phyloP scores from a whole-genome alignment of 2,329 filamentous ascomycete genomes.

The Lecanosticta acicola region DNA sequence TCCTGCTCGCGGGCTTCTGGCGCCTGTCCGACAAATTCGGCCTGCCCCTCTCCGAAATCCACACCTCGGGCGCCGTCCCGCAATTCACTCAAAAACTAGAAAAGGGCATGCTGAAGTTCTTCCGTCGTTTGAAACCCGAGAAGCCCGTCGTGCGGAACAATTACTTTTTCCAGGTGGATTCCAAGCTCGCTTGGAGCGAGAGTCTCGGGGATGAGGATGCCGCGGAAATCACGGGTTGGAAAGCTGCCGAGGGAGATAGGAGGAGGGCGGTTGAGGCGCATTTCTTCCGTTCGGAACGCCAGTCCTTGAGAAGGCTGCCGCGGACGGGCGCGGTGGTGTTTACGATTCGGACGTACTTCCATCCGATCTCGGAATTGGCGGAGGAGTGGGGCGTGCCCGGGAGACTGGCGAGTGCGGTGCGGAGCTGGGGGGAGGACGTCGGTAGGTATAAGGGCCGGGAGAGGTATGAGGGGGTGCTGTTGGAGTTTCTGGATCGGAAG shows the following conservation, averaged over 20 bases:
- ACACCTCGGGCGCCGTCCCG: slow-evolving; percentile 70
- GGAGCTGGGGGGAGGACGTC: slow-evolving; percentile 78
- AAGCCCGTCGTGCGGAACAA: slow-evolving; percentile 66
- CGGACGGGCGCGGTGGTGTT: slow-evolving; percentile 54
- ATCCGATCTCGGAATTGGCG: slow-evolving; percentile 61
- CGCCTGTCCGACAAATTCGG: slow-evolving; percentile 72
- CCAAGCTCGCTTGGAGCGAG: slow-evolving; percentile 66
- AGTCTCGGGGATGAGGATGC: slow-evolving; percentile 70
- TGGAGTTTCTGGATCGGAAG: slow-evolving; percentile 70
- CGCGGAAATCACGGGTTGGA: slow-evolving; percentile 58
- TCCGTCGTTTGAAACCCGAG: slow-evolving; percentile 63
- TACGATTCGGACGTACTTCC: slow-evolving; percentile 76
- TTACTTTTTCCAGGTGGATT: slow-evolving; percentile 85
- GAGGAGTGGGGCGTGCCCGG: slow-evolving; percentile 73
- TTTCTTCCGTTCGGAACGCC: slow-evolving; percentile 70
- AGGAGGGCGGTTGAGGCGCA: slow-evolving; percentile 67
- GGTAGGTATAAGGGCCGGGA: slow-evolving; percentile 71
- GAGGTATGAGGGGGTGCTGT: slow-evolving; percentile 64
- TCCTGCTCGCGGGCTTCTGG: slow-evolving; percentile 80
- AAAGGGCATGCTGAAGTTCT: slow-evolving; percentile 76
- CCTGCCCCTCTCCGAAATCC: slow-evolving; percentile 73
- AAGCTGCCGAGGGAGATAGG: slow-evolving; percentile 63
- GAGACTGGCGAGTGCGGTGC: slow-evolving; percentile 66
- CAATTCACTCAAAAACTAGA: slow-evolving; percentile 66
- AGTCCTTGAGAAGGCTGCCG: slow-evolving; percentile 57